phyloP scores from a whole-genome alignment of 192 early-diverging fungal species.

The Kappamyces sp. region DNA sequence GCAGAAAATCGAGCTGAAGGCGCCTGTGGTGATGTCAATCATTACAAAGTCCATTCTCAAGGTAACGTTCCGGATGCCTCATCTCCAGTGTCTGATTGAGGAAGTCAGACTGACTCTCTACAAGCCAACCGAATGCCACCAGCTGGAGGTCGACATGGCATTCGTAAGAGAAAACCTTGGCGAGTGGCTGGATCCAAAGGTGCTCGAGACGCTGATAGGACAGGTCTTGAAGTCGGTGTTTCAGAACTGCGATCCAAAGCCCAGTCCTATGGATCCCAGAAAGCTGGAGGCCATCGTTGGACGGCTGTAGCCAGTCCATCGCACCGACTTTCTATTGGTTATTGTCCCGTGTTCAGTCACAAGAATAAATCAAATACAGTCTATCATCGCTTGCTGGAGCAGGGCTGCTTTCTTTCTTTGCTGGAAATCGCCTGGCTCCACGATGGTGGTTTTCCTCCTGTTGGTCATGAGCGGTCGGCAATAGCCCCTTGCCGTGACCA shows the following conservation, averaged over 20 bases:
- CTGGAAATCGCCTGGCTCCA: too few relatives aligned
- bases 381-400: too few relatives aligned
- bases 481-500: too few relatives aligned
- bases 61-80: neutral
- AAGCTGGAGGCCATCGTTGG: too few relatives aligned
- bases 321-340: too few relatives aligned
- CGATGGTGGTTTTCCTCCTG: too few relatives aligned
- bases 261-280: too few relatives aligned
- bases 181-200: conserved; percentile 13
- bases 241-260: neutral
- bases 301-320: too few relatives aligned
- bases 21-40: neutral
- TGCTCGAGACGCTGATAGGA: conserved; percentile 4
- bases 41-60: conserved; percentile 10
- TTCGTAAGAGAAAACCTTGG: conserved; percentile 10
- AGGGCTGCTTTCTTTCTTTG: too few relatives aligned
- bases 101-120: neutral
- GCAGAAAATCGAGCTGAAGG: conserved; percentile 5
- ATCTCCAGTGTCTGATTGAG: conserved; percentile 5
- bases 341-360: too few relatives aligned
- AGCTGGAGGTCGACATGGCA: conserved; percentile 1
- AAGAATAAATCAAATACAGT: too few relatives aligned
- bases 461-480: too few relatives aligned
- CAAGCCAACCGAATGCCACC: conserved; percentile 2
- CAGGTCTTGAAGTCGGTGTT: neutral